Conservation (phyloP, 2,329 filamentous ascomycete species). For the Monilinia aucupariae region DNA sequence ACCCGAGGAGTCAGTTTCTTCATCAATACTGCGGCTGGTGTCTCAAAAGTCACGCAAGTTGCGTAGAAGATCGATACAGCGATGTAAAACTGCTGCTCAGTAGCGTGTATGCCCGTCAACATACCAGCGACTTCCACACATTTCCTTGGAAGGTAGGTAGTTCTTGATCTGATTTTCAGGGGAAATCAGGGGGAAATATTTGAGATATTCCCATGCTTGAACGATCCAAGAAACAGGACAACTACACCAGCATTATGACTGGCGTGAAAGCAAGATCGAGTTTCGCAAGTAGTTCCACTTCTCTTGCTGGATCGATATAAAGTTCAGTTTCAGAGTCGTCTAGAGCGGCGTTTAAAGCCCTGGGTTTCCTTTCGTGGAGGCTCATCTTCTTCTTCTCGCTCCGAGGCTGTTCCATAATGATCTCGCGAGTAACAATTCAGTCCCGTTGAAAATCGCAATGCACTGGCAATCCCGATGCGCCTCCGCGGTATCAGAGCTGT, state of each 20-base stretch:
- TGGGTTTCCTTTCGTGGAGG: constrained; percentile 6
- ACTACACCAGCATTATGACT: constrained; percentile 51
- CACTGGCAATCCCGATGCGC: not conserved
- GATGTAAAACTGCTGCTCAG: constrained; percentile 20
- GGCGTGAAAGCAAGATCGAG: constrained; percentile 45
- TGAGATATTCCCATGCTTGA: constrained; percentile 40
- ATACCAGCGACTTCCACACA: constrained; percentile 26
- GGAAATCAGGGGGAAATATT: no score
- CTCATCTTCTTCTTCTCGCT: constrained; percentile 13
- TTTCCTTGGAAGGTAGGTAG: constrained; percentile 41
- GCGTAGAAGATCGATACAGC: constrained; percentile 47
- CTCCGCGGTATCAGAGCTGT: not conserved
- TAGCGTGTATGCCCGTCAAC: constrained; percentile 21
- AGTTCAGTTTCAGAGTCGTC: constrained; percentile 14
- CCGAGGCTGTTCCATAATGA: constrained; percentile 9
- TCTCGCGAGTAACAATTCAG: not conserved
- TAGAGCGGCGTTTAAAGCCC: not conserved
- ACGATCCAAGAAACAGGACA: constrained; percentile 51
- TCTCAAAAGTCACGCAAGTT: constrained; percentile 46
- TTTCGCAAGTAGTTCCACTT: constrained; percentile 43
- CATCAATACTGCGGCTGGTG: constrained; percentile 43
- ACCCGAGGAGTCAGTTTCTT: constrained; percentile 43
- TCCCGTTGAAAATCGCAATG: not conserved
- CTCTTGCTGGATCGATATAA: constrained; percentile 41
- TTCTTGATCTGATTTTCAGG: not conserved